phyloP scores from a whole-genome alignment of 164 flowering plant species.

The Tetrastigma voinierianum region DNA sequence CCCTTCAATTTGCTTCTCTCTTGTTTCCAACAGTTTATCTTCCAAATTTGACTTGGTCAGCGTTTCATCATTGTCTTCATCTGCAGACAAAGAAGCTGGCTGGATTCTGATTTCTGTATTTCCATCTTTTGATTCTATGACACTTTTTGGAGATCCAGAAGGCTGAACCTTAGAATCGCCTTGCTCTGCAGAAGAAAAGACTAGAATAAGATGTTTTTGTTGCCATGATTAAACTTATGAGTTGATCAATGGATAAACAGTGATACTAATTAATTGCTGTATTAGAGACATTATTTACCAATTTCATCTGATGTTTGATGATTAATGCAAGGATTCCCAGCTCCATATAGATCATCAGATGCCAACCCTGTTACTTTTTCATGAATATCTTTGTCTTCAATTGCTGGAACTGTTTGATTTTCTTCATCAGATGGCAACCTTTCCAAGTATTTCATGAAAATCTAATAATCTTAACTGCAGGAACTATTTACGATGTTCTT shows the following conservation, averaged over 20 bases:
- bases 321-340: constrained; percentile 8
- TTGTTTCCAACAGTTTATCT: constrained; percentile 10
- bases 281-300: constrained; percentile 22
- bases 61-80: constrained; percentile 12
- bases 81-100: constrained; percentile 1
- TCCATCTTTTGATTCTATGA: constrained; percentile 8
- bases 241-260: too few relatives aligned
- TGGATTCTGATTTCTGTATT: constrained; percentile 3
- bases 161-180: constrained; percentile 11
- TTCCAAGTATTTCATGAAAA: too few relatives aligned
- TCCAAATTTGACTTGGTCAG: constrained; percentile 5
- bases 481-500: too few relatives aligned
- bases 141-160: constrained; percentile 9
- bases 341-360: constrained; percentile 17
- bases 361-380: constrained; percentile 17
- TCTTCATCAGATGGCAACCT: constrained; percentile 14
- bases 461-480: too few relatives aligned
- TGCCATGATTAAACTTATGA: too few relatives aligned
- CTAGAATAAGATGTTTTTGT: not conserved
- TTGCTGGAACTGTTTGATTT: constrained; percentile 12
- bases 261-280: not conserved
- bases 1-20: constrained; percentile 17
- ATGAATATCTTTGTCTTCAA: constrained; percentile 20
- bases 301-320: constrained; percentile 11
- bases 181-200: constrained; percentile 18